A percentile compares a stretch with the other conserved stretches of the same genome.
phyloP scores from a whole-genome alignment of 1,139 yeast species.

The Blastobotrys indianensis region DNA sequence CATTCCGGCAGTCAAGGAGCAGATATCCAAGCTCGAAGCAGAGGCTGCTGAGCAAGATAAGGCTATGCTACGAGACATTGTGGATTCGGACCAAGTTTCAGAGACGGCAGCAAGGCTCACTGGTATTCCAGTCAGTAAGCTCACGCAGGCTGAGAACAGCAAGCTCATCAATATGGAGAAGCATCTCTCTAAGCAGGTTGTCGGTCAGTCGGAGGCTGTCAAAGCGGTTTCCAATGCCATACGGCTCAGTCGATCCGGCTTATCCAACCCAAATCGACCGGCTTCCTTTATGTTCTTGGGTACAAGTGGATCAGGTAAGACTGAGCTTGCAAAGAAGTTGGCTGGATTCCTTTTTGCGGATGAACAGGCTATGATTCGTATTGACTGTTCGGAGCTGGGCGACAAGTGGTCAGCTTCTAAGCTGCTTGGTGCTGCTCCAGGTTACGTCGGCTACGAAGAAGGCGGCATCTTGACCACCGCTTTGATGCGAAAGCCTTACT shows the following conservation, averaged over 20 bases:
- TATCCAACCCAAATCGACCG: constrained; percentile 93
- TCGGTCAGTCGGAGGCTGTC: constrained; percentile 95
- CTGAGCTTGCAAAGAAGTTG: constrained; percentile 92
- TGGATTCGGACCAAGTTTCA: constrained; percentile 87
- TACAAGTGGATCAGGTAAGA: constrained; percentile 96
- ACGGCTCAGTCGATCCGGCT: constrained; percentile 89
- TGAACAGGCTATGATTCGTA: constrained; percentile 92
- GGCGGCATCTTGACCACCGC: constrained; percentile 96
- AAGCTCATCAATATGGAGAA: constrained; percentile 93
- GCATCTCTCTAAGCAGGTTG: constrained; percentile 74
- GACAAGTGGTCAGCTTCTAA: constrained; percentile 96
- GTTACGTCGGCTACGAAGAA: constrained; percentile 96
- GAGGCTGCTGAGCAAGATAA: constrained; percentile 67
- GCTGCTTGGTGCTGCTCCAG: constrained; percentile 95
- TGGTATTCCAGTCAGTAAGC: constrained; percentile 96
- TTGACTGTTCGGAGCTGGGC: constrained; percentile 93
- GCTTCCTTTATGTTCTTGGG: constrained; percentile 94
- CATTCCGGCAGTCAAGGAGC: constrained; percentile 80
- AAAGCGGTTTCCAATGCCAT: constrained; percentile 94
- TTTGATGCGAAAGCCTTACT: constrained; percentile 83
- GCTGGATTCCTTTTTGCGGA: constrained; percentile 96
- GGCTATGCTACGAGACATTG: constrained; percentile 77
- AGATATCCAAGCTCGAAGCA: constrained; percentile 67
- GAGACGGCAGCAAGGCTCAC: constrained; percentile 97
- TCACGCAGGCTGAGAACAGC: constrained; percentile 90